Conservation (phyloP, 768 basidiomycete genomes). For the Leccinellum luteum region DNA sequence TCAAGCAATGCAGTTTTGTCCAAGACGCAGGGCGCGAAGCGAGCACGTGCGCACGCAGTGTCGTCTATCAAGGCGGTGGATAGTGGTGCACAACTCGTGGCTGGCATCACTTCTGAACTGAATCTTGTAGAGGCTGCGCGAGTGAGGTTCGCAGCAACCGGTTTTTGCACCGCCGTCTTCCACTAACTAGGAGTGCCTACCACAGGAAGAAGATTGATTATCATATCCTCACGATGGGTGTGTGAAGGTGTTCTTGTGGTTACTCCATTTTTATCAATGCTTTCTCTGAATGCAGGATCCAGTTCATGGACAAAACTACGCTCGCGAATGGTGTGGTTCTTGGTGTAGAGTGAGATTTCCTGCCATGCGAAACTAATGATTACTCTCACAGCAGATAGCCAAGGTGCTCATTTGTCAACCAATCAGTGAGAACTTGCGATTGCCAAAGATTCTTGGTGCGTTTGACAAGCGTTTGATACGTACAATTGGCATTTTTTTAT, state of each 20-base stretch:
- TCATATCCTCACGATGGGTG: slow-evolving; percentile 66
- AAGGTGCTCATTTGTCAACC: slow-evolving; percentile 59
- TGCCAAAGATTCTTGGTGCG: neutral
- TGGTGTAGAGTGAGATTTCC: slow-evolving; percentile 54
- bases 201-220: slow-evolving; percentile 59
- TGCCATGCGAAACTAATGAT: neutral
- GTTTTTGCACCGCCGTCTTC: neutral
- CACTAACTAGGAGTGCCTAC: neutral
- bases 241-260: neutral
- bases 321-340: slow-evolving; percentile 65
- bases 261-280: neutral
- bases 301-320: slow-evolving; percentile 78
- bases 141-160: slow-evolving; percentile 40
- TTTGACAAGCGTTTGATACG: slow-evolving; percentile 31
- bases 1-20: slow-evolving; percentile 9
- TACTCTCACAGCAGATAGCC: slow-evolving; percentile 34
- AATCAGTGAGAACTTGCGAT: slow-evolving; percentile 50
- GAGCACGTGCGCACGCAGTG: slow-evolving; percentile 9
- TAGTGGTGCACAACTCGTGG: slow-evolving; percentile 57
- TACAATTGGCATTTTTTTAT: slow-evolving; percentile 57
- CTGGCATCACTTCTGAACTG: slow-evolving; percentile 41
- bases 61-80: slow-evolving; percentile 54
- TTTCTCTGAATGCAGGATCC: slow-evolving; percentile 46
- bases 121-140: slow-evolving; percentile 51
- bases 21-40: slow-evolving; percentile 11